A percentile compares a stretch with the other conserved stretches of the same genome.
Conservation (phyloP, 164 flowering plant genomes). For the Hamamelis virginiana region DNA sequence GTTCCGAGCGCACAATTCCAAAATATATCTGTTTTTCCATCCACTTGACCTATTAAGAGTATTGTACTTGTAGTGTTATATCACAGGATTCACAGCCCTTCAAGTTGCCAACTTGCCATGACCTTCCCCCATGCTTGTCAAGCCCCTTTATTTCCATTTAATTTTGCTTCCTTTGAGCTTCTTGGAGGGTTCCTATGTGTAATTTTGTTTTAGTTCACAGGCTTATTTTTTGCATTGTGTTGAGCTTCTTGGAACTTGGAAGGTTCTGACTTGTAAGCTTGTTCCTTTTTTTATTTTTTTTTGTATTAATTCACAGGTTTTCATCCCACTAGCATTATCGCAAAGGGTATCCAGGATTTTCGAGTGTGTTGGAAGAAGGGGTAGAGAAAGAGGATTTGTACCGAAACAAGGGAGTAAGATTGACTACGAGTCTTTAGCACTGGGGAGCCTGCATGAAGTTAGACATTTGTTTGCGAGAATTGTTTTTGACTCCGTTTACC, state of each 20-base stretch:
- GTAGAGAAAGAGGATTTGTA: constrained; percentile 43
- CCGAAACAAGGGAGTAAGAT: constrained; percentile 59
- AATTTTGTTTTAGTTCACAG: too few relatives aligned
- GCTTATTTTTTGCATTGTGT: too few relatives aligned
- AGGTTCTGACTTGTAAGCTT: background rate
- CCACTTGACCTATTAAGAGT: too few relatives aligned
- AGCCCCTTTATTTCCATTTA: too few relatives aligned
- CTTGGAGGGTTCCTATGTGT: too few relatives aligned
- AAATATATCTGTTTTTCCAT: too few relatives aligned
- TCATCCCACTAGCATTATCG: constrained; percentile 50
- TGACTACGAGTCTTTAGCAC: constrained; percentile 55
- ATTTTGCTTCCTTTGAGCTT: too few relatives aligned
- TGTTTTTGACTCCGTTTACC: constrained; percentile 87
- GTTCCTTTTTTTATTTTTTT: background rate
- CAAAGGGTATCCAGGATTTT: constrained; percentile 53
- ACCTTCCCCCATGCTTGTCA: too few relatives aligned
- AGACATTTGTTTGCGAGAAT: constrained; percentile 77
- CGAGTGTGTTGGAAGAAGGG: constrained; percentile 52
- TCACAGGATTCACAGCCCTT: too few relatives aligned
- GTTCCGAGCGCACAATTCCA: too few relatives aligned
- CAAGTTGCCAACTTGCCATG: too few relatives aligned
- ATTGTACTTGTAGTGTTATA: too few relatives aligned
- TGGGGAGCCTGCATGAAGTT: constrained; percentile 60
- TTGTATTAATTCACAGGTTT: constrained; percentile 58
- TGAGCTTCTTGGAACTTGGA: background rate